Conservation (phyloP, 2,329 filamentous ascomycete genomes). For the Polytolypa hystricis region DNA sequence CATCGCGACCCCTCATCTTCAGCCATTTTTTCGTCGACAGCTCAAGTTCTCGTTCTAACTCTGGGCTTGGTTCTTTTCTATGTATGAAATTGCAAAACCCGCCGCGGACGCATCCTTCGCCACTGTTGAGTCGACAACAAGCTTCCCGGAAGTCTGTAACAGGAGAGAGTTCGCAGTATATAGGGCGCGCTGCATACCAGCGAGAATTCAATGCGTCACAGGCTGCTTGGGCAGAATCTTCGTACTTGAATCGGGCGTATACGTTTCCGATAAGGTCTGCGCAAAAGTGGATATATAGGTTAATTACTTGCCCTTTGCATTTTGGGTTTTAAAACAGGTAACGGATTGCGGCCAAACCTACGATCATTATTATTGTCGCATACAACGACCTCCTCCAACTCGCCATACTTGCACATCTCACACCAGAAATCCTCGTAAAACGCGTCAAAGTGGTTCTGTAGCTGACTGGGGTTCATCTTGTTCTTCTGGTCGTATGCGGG, state of each 20-base stretch:
- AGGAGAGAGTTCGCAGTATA: conserved; percentile 94
- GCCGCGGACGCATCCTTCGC: conserved; percentile 88
- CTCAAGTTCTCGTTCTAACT: conserved; percentile 78
- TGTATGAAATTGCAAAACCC: conserved; percentile 99
- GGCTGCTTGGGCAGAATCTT: conserved; percentile 85
- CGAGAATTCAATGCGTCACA: conserved; percentile 89
- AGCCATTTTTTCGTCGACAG: conserved; percentile 95
- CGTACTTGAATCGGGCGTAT: conserved; percentile 99
- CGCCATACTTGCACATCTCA: conserved; percentile 97
- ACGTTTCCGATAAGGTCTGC: conserved; percentile 94
- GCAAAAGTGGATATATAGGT: not conserved
- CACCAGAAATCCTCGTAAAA: conserved; percentile 99
- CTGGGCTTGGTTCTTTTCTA: conserved; percentile 81
- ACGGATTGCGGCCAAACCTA: conserved; percentile 34
- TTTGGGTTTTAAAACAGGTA: no score
- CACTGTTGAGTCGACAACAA: conserved; percentile 86
- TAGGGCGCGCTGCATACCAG: conserved; percentile 94
- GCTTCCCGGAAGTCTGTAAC: conserved; percentile 98
- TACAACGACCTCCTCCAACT: conserved; percentile 93
- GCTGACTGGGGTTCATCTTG: conserved; percentile 91
- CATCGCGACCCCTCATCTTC: conserved; percentile 70
- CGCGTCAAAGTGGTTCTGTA: conserved; percentile 98
- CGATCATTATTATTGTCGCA: conserved; percentile 99
- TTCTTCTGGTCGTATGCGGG: conserved; percentile 92
- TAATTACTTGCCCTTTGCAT: no score